Evolutionary conservation across 108 stramenopile genomes (phyloP), one percentile per base, ranked within the genome.

Genomic region (Ochromonas danica): DNA sequence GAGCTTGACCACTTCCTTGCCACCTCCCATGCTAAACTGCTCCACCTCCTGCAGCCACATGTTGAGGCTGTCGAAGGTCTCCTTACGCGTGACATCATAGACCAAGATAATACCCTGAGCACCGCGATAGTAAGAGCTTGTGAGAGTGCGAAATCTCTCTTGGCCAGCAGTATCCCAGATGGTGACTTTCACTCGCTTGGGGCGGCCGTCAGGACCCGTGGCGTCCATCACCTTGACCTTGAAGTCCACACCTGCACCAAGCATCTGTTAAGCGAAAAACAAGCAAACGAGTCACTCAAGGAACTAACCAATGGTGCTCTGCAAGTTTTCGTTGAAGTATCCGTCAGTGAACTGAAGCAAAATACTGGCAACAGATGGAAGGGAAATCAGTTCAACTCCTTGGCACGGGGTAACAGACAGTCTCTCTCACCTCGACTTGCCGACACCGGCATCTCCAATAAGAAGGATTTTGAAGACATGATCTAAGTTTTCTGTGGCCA

Each of bases 101-200:
- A 96, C 95, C 83, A 99, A 91, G 25, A 97, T 92, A 60, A 99
- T 96, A n/a, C 97, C 97, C 79, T 98, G 98, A 0, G 98, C 98
- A 14, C 98, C 98, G 22, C 97, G 90, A 83, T 99, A 99, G 81
- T 97, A 99, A 25, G 91, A 90, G 38, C 91, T 92, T 2, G 98
- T 99, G 43, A 99, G 80, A 28, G 98, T 99, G 10, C 98, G 93
- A 79, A 99, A 99, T 10, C 98, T 90, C 80, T 99, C 98, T 83
- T 99, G 97, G 25, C 98, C 98, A 22, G 96, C 97, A 22, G 85
- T 85, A 39, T 85, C 85, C 85, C 85, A 85, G 30, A 85, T 80
- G 0, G 85, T 85, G 36, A 72, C 71, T 35, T 85, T 85, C 45
- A 85, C 43, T 25, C 61, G 1, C 38, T 83, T 82, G n/a, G 65